Base-by-base conservation (phyloP, 352 stramenopile genomes). In the Phytophthora foliorum region DNA sequence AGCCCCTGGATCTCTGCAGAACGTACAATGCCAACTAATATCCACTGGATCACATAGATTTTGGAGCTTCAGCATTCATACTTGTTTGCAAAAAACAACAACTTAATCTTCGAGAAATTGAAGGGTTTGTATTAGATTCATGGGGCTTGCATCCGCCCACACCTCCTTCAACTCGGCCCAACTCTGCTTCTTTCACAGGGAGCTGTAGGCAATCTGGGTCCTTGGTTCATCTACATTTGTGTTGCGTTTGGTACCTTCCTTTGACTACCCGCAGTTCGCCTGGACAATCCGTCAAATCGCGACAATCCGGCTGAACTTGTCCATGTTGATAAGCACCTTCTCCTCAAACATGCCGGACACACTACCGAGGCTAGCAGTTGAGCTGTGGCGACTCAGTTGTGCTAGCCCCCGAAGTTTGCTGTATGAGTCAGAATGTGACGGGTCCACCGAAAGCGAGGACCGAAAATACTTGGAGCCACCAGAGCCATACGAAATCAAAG, bases 361-460 rank as follows among this genome's bases (percentile, higher is more conserved):
- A 10, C 49, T 58, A 29, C 51, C 42, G 9, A 69, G 65, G 55
- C 50, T 78, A n/a, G 45, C 24, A n/a, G 34, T 22, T 2, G 50
- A 75, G 46, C 66, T 76, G 50, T 72, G 55, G 17, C 74, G 73
- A 25, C 59, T 77, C 38, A 80, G 36, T 19, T 21, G 16, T 3
- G 60, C 64, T 16, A 75, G 31, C 22, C 34, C 60, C 7, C 60
- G 57, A 16, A 80, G 58, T 34, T 77, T 77, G 13, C 36, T 36
- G 29, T 66, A 63, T 29, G 65, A 76, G 41, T 53, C 57, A 3
- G 61, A 74, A 49, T 74, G 56, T 4, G 31, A 31, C 24, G 63
- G 57, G 50, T 67, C 55, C 9, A 67, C 24, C 7, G 60, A 67
- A 17, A 67, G 31, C 14, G 62, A 79, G 0, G 57, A 32, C 42